Evolutionary conservation across 768 basidiomycete genomes (phyloP), one percentile per base, ranked within the genome.

Genomic region (Lanmaoa rubissima): DNA sequence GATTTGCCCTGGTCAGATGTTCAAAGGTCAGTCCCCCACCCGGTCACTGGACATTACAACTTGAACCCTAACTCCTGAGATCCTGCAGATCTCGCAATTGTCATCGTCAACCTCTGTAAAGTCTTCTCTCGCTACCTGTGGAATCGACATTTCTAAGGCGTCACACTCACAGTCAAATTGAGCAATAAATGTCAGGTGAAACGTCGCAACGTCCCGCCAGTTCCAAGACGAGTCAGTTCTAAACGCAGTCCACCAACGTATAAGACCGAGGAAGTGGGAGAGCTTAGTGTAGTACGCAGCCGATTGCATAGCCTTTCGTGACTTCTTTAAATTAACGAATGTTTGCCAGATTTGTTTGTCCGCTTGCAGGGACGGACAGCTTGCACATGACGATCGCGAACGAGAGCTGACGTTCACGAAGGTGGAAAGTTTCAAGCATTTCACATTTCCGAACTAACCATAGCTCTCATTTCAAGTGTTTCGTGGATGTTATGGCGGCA

Each of bases 341-440:
- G 19, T 12, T 13, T 3, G 0, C 13, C 17, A 70, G 68, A 63
- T 72, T 11, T 72, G 61, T 39, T 35, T 72, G 19, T 68, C 68
- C 0, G 65, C 69, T 6, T 70, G 68, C 44, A 61, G 62, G 12
- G 68, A 72, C 16, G 48, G 47, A 13, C 66, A 70, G 5, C 4
- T 42, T 19, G 68, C 70, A 6, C 56, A 60, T 14, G 69, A 70
- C 40, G 66, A 70, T 39, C 39, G 54, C 13, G 46, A 50, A 44
- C 58, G 39, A 32, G 50, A 38, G 26, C 13, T 57, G 11, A 69
- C 69, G 9, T 67, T 69, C 38, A 69, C 68, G 12, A 67, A 61
- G 68, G 68, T 69, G 17, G 4, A 7, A 8, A n/a, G 0, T 45
- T 26, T 36, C 11, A 17, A n/a, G 5, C n/a, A 28, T n/a, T 8